Conservation (phyloP, 345 rosid genomes). For the Sonneratia alba region DNA sequence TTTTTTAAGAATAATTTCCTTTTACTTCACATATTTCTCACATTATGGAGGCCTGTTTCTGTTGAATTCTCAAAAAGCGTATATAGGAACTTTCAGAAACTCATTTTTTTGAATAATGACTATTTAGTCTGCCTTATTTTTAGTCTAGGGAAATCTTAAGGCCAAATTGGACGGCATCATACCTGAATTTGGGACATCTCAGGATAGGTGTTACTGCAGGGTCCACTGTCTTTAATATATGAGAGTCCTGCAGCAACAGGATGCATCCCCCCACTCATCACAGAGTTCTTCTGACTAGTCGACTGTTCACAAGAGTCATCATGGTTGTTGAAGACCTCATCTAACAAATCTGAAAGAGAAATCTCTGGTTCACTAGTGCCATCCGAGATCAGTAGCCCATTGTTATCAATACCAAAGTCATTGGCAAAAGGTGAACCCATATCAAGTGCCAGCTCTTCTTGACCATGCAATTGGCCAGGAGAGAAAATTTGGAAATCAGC, state of each 20-base stretch:
- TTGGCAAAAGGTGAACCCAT: conserved; percentile 50
- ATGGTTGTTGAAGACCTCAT: conserved; percentile 38
- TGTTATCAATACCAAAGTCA: conserved; percentile 59
- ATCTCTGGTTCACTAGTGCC: conserved; percentile 50
- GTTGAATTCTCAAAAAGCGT: not conserved
- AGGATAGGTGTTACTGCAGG: not conserved
- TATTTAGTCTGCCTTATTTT: not conserved
- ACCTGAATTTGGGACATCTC: conserved; percentile 3
- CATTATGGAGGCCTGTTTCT: not conserved
- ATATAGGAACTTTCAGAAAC: not conserved
- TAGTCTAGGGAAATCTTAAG: not conserved
- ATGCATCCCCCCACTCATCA: conserved; percentile 22
- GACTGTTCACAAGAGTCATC: conserved; percentile 38
- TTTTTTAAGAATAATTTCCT: not conserved
- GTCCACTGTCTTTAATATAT: not conserved
- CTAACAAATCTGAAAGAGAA: conserved; percentile 35
- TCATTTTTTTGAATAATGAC: not conserved
- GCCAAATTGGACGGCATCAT: not conserved
- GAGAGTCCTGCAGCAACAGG: not conserved
- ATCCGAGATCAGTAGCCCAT: conserved; percentile 40
- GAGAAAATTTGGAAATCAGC: conserved; percentile 34
- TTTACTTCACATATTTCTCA: too few species aligned
- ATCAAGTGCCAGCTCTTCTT: conserved; percentile 23
- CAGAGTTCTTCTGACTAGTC: conserved; percentile 21
- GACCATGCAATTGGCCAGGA: conserved; percentile 27